Base-by-base conservation (phyloP, 2,329 filamentous ascomycete genomes). In the Fusarium transvaalense region DNA sequence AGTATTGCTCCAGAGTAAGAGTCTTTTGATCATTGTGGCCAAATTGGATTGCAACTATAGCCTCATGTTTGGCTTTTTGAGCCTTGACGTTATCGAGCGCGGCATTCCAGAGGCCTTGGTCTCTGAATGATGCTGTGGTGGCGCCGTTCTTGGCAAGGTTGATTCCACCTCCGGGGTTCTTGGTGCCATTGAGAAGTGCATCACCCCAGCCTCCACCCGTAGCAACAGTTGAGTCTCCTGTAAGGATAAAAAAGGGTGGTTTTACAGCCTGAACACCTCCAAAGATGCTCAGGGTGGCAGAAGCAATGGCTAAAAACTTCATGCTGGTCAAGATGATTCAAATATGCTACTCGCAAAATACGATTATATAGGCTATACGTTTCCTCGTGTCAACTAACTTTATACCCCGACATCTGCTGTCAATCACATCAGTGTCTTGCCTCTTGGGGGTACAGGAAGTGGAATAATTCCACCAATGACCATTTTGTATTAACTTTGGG, bases 131-230 rank as follows among this genome's bases (percentile, higher is more conserved):
- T 3, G 48, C 46, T 15, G 61, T 64, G 1, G 61, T 64, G 4
- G 61, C 61, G 0, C 61, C 61, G 2, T 64, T 64, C 14, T 65
- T 65, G 2, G 53, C 61, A 2, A 64, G n/a, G 9, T 64, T 64
- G 7, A 64, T 34, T 3, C 61, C 61, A 1, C 31, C 35, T 3
- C n/a, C 53, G 2, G 53, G 54, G 2, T 42, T 39, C 41, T 43
- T 64, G 21, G 53, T 60, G 6, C 10, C 29, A 8, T 53, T 60
- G 3, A 64, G 46, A 4, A 64, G 21, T 2, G 61, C 45, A 23
- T 64, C 61, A 0, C 61, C 61, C 61, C 61, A 64, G 0, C 61
- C 61, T 0, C 61, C 61, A 0, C 61, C 61, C 0, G 53, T 64
- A 5, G 61, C 61, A 29, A 65, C 61, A 4, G 61, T 65, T 3